Base-by-base conservation (phyloP, 495 filamentous ascomycete genomes). In the Penicilliopsis zonata region DNA sequence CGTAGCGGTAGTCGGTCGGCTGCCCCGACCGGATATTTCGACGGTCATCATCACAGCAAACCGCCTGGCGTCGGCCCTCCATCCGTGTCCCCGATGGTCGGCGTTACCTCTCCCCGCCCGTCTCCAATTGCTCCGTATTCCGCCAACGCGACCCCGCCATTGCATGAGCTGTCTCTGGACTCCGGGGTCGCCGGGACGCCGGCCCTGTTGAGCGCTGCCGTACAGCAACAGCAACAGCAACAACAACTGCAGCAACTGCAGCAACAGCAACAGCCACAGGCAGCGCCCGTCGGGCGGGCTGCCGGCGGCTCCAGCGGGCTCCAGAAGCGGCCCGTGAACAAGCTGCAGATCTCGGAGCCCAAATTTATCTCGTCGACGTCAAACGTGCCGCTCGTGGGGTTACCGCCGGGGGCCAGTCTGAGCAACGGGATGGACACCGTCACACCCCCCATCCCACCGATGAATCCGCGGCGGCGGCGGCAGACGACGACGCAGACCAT, bases 321-420 rank as follows among this genome's bases (percentile, higher is more conserved):
- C 14, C 63, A 52, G 34, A 90, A 85, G 61, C 72, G 72, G 22
- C 61, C 70, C 0, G 61, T 90, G 29, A 77, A 74, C 43, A 86
- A 88, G 46, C 59, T 67, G 20, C 72, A 80, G 17, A 92, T 94
- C 23, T 88, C 83, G 2, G 86, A 90, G 41, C 86, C 86, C 0
- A 81, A 70, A 0, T 80, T 93, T 35, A 53, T 88, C n/a, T 81
- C 73, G 20, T 72, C 69, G 13, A 90, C 83, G 6, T 85, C 78
- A 7, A 77, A 76, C 26, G 69, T 90, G 10, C 72, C 76, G 3
- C 75, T 73, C 0, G 65, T 81, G 9, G 67, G 70, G 23, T 59
- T 83, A 2, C 77, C 77, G 2, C 42, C 63, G 38, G 57, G 65
- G 33, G 44, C 69, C 28, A 41, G 59, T 53, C 28, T 65, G 26